Conservation (phyloP, 73 alveolate genomes). For the Tetrahymena malaccensis region DNA sequence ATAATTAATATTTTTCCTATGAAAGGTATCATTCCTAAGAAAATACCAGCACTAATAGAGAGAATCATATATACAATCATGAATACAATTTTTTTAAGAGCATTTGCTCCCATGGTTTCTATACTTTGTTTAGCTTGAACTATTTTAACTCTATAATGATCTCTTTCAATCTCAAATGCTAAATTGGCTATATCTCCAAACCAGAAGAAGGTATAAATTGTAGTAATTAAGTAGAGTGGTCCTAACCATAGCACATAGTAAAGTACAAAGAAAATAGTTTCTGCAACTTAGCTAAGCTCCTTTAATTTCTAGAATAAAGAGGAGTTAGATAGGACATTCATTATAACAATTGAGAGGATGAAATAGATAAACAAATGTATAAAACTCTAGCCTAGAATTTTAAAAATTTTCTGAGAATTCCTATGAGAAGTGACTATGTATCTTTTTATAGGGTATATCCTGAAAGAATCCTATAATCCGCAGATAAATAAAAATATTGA, state of each 20-base stretch:
- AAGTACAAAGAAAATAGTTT: neutral
- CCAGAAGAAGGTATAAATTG: neutral
- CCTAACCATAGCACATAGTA: neutral
- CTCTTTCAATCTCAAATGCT: neutral
- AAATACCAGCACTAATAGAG: neutral
- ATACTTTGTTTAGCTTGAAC: neutral
- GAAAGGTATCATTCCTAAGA: neutral
- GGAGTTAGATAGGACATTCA: neutral
- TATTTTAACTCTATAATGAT: neutral
- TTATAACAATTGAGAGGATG: neutral
- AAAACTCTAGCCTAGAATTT: neutral
- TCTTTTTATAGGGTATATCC: neutral
- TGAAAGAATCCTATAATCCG: neutral
- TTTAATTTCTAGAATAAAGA: neutral
- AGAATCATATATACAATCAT: neutral
- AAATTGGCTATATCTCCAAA: neutral
- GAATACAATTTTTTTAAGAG: neutral
- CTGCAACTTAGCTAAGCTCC: neutral
- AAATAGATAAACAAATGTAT: neutral
- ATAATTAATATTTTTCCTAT: neutral
- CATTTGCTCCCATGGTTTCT: neutral
- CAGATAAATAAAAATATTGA: neutral
- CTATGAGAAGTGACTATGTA: neutral
- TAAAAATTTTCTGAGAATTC: neutral
- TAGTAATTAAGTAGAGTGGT: neutral